Evolutionary conservation across 495 filamentous ascomycete genomes (phyloP).

Genomic region (Choiromyces venosus): DNA sequence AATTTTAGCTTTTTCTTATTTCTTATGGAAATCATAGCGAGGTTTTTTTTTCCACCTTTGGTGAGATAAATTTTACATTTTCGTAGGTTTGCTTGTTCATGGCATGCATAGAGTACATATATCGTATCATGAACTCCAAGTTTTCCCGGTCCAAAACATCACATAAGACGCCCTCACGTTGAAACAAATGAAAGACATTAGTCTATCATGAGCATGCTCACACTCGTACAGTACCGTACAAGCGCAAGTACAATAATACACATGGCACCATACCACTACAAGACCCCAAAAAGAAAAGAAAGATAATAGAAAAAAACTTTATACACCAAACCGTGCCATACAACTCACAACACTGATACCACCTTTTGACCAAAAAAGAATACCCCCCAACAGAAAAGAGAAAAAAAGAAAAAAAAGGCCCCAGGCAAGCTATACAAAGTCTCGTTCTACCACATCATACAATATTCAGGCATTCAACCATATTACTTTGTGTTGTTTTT

Average conservation of each 20-base stretch:
- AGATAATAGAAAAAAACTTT: background rate
- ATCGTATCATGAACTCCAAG: background rate
- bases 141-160: background rate
- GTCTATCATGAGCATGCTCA: background rate
- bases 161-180: background rate
- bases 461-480: background rate
- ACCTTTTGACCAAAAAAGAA: background rate
- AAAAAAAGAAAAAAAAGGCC: background rate
- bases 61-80: background rate
- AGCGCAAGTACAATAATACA: background rate
- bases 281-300: background rate
- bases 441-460: background rate
- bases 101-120: background rate
- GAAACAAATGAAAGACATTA: background rate
- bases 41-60: background rate
- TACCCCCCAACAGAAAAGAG: background rate
- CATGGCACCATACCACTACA: background rate
- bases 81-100: background rate
- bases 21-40: slow-evolving; percentile 9
- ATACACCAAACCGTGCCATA: background rate
- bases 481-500: background rate
- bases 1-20: background rate
- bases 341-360: background rate
- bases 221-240: background rate
- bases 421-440: background rate